Conservation (phyloP, 1,139 yeast genomes). For the Debaryomyces udenii region DNA sequence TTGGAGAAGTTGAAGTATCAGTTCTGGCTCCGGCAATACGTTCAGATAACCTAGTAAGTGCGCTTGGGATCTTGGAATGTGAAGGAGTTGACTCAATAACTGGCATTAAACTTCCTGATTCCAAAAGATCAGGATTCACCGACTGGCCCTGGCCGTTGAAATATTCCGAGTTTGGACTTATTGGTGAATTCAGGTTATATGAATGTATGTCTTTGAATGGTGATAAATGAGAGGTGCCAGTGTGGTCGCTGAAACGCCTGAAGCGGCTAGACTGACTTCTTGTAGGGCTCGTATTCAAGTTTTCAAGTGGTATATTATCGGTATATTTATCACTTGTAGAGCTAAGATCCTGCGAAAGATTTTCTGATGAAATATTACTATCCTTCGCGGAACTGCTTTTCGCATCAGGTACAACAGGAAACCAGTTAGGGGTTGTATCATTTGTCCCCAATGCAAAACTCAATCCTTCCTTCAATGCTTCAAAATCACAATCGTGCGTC, state of each 20-base stretch:
- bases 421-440: constrained; percentile 33
- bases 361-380: constrained; percentile 2
- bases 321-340: constrained; percentile 16
- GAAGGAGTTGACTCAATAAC: constrained; percentile 15
- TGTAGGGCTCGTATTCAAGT: constrained; percentile 7
- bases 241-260: neutral
- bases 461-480: constrained; percentile 41
- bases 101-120: constrained; percentile 16
- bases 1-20: constrained; percentile 16
- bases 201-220: constrained; percentile 7
- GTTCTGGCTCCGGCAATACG: constrained; percentile 45
- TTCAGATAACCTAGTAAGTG: constrained; percentile 41
- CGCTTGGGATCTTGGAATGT: constrained; percentile 30
- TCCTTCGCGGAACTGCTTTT: constrained; percentile 2
- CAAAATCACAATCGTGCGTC: constrained; percentile 33
- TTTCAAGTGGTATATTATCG: constrained; percentile 27
- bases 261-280: neutral
- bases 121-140: constrained; percentile 13
- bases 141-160: neutral
- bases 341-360: neutral
- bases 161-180: neutral
- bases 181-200: neutral
- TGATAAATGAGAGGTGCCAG: constrained; percentile 2
- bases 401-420: constrained; percentile 25
- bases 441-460: constrained; percentile 40